Evolutionary conservation across 2,329 filamentous ascomycete species (phyloP).

Genomic region (Cyclaneusma minus): DNA sequence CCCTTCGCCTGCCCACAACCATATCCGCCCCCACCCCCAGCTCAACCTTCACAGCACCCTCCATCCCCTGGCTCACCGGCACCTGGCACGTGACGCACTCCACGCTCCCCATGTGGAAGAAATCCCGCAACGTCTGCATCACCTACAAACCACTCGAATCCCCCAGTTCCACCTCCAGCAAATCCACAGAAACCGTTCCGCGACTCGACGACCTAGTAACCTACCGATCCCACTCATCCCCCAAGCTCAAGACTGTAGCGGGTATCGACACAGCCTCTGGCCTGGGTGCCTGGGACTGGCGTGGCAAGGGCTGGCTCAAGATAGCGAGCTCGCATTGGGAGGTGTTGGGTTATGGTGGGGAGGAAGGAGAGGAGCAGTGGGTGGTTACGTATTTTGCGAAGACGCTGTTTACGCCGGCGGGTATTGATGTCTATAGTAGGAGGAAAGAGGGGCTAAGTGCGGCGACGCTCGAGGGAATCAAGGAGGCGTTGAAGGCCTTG

Average conservation of each 20-base stretch:
- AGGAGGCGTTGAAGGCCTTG: constrained; percentile 34
- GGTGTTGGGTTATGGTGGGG: constrained; percentile 47
- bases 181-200: constrained; percentile 5
- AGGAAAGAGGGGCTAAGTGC: constrained; percentile 41
- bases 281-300: constrained; percentile 51
- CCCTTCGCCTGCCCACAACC: constrained; percentile 27
- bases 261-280: constrained; percentile 43
- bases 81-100: constrained; percentile 65
- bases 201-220: constrained; percentile 56
- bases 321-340: constrained; percentile 70
- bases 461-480: constrained; percentile 39
- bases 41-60: constrained; percentile 22
- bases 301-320: constrained; percentile 58
- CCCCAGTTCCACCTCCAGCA: constrained; percentile 11
- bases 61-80: constrained; percentile 42
- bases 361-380: constrained; percentile 36
- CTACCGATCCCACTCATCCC: constrained; percentile 40
- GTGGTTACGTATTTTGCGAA: constrained; percentile 74
- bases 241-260: constrained; percentile 40
- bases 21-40: constrained; percentile 15
- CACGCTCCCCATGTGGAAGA: constrained; percentile 67
- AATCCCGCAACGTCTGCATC: constrained; percentile 66
- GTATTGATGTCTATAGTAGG: constrained; percentile 63
- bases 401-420: constrained; percentile 70
- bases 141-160: constrained; percentile 44